A percentile compares a stretch with the other conserved stretches of the same genome.
Evolutionary conservation across 331 rosid species (phyloP).

Genomic region (Cydonia oblonga): DNA sequence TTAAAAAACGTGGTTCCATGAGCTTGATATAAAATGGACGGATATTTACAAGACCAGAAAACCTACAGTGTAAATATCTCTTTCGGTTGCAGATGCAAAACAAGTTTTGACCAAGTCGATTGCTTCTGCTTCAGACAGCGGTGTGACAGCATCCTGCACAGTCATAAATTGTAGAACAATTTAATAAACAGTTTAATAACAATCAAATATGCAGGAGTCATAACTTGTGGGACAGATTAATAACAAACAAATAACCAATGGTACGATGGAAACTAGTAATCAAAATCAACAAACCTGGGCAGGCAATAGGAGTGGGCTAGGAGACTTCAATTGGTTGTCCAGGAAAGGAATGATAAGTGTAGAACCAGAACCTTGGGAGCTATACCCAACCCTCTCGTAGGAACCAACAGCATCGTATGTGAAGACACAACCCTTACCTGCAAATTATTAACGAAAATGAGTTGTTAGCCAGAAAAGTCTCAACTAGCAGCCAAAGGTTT

Average conservation of each 20-base stretch:
- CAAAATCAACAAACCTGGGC: slow-evolving; percentile 39
- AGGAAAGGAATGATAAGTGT: slow-evolving; percentile 82
- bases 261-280: neutral
- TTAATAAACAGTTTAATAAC: neutral
- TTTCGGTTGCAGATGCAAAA: slow-evolving; percentile 88
- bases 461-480: neutral
- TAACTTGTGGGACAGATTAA: neutral
- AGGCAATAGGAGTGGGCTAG: slow-evolving; percentile 85
- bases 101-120: slow-evolving; percentile 76
- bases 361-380: slow-evolving; percentile 91
- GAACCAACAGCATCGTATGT: slow-evolving; percentile 98
- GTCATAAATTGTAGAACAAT: too few relatives aligned
- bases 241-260: neutral
- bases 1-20: neutral
- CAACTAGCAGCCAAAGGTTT: neutral
- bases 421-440: slow-evolving; percentile 95
- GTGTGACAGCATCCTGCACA: slow-evolving; percentile 81
- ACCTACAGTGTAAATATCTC: slow-evolving; percentile 87
- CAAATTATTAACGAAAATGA: neutral
- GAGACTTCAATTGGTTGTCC: slow-evolving; percentile 86
- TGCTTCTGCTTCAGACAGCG: slow-evolving; percentile 79
- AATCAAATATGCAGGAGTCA: neutral
- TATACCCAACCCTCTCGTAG: slow-evolving; percentile 90
- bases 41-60: neutral
- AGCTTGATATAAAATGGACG: neutral